Base-by-base conservation (phyloP, 2,329 filamentous ascomycete species). In the Gyromitra esculenta region DNA sequence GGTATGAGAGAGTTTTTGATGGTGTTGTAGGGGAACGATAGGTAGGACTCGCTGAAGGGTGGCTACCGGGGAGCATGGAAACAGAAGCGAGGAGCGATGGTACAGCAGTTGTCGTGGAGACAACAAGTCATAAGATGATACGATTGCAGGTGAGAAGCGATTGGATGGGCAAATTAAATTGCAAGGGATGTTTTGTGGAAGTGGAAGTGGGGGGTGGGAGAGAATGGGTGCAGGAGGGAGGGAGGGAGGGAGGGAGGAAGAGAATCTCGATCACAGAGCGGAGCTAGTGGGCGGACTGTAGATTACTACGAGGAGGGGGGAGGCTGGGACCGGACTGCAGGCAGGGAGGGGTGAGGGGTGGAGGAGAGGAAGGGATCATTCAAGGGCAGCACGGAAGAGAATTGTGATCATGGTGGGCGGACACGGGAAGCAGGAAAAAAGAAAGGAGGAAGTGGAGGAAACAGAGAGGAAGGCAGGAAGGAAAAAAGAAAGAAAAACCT, bases 71-170 rank as follows among this genome's bases (percentile, higher is more conserved):
- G 50, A 74, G 57, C 75, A 77, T 77, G 75, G 71, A 75, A 77
- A 52, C 37, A 65, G 71, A 74, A 74, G 72, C 65, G 71, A 69
- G 70, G 71, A 77, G 75, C 64, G 59, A 77, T 75, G 71, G 48
- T 69, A 77, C 63, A 73, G 64, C 48, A 69, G 76, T 65, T 64
- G 63, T 71, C 63, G 68, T 48, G 69, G 66, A 68, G 69, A 77
- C 65, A 66, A 64, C 73, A 56, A 74, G 75, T 78, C 74, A 78
- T 73, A 73, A 74, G 75, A 65, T 65, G 66, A 75, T 74, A 69
- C 66, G 72, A 71, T 70, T 31, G 31, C 60, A 63, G 45, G 25
- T 54, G 52, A 48, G 15, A 43, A 60, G 54, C 67, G 75, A 75
- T 72, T 77, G 71, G 75, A 57, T 41, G 60, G 31, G 59, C 25